Evolutionary conservation across 768 basidiomycete species (phyloP).

Genomic region (Russula sp.): DNA sequence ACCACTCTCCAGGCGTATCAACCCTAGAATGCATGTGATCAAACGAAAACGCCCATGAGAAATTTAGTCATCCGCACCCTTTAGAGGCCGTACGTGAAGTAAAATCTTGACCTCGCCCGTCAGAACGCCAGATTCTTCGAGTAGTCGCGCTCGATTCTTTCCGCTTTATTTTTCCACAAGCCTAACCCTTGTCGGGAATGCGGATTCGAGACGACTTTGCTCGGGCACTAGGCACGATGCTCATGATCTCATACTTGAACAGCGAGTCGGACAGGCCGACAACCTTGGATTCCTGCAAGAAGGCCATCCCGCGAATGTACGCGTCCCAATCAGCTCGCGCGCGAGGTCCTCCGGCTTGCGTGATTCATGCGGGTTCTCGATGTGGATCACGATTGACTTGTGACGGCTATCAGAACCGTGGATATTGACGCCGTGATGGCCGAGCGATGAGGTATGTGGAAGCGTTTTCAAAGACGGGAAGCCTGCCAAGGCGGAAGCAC

Average conservation of each 20-base stretch:
- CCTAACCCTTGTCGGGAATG: conserved; percentile 66
- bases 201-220: conserved; percentile 65
- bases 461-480: conserved; percentile 95
- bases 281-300: conserved; percentile 88
- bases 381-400: conserved; percentile 89
- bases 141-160: conserved; percentile 77
- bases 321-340: conserved; percentile 65
- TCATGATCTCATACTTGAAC: conserved; percentile 79
- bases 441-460: conserved; percentile 70
- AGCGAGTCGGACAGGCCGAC: conserved; percentile 81
- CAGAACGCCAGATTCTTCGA: conserved; percentile 86
- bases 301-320: conserved; percentile 91
- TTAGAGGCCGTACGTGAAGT: conserved; percentile 85
- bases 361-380: conserved; percentile 70
- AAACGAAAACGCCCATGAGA: not conserved
- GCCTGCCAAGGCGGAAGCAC: conserved; percentile 83
- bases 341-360: conserved; percentile 73
- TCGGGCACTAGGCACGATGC: conserved; percentile 49
- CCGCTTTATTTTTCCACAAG: conserved; percentile 78
- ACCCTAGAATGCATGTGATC: conserved; percentile 47
- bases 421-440: conserved; percentile 87
- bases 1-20: conserved; percentile 84
- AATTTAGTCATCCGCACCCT: conserved; percentile 52
- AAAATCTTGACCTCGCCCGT: conserved; percentile 78
- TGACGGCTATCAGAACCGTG: conserved; percentile 88